A percentile compares a stretch with the other conserved stretches of the same genome.
Conservation (phyloP, 2,329 filamentous ascomycete genomes). For the Diplodia seriata region DNA sequence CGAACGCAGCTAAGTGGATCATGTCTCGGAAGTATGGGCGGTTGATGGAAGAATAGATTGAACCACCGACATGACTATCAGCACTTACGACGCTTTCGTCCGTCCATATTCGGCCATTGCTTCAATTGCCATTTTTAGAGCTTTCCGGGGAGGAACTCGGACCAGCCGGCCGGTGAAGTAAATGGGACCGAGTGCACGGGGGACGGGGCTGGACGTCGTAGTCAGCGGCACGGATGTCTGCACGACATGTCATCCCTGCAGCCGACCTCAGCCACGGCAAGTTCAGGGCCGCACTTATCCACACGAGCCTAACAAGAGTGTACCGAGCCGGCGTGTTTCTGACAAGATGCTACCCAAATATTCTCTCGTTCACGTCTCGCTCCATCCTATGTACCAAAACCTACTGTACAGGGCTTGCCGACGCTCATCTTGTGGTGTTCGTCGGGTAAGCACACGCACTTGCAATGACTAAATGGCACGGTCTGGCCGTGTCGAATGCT, state of each 20-base stretch:
- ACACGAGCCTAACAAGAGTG: not conserved
- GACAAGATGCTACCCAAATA: not conserved
- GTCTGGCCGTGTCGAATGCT: not conserved
- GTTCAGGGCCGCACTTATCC: not conserved
- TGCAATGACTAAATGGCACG: not conserved
- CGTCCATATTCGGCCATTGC: not conserved
- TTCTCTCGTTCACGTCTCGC: not conserved
- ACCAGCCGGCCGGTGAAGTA: not conserved
- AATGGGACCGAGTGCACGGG: not conserved
- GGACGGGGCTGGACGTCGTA: not conserved
- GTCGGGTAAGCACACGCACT: not conserved
- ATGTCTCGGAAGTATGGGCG: not conserved
- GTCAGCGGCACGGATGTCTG: not conserved
- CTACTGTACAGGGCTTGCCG: not conserved
- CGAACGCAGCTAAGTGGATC: not conserved
- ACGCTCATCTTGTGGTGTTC: not conserved
- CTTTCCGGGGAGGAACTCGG: not conserved
- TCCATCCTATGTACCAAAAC: not conserved
- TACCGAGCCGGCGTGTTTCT: not conserved
- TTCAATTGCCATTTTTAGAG: not conserved
- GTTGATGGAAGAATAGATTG: not conserved
- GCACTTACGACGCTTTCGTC: not conserved
- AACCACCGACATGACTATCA: slow-evolving; percentile 1
- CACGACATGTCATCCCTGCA: not conserved
- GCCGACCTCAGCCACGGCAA: not conserved